These are phyloP conservation scores for Xylariaceae sp. DNA, from an alignment of 2,329 filamentous ascomycete genomes.

Conservation along the genomic window DNA sequence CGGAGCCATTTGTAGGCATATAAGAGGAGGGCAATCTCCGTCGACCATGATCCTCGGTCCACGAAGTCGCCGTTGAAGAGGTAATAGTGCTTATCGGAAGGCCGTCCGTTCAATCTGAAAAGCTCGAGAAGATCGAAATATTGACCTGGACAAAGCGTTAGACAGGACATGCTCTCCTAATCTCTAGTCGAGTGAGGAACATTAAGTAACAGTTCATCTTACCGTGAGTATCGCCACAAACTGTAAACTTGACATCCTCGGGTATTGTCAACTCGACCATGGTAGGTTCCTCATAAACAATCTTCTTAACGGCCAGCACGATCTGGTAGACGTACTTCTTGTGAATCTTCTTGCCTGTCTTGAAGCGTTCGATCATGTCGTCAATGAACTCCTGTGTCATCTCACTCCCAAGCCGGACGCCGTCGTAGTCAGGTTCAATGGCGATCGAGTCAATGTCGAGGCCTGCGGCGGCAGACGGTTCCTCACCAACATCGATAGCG, in stretches of 20 bases:
- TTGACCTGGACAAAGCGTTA: slow-evolving; percentile 58
- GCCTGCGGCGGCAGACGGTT: slow-evolving; percentile 85
- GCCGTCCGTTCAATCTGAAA: slow-evolving; percentile 84
- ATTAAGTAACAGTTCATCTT: slow-evolving; percentile 34
- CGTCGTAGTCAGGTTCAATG: slow-evolving; percentile 82
- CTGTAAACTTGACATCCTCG: slow-evolving; percentile 73
- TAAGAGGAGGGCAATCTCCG: slow-evolving; percentile 87
- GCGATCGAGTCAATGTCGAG: slow-evolving; percentile 81
- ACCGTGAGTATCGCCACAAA: slow-evolving; percentile 97
- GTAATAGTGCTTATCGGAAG: slow-evolving; percentile 82
- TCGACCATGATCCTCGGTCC: slow-evolving; percentile 94
- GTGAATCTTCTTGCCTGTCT: slow-evolving; percentile 89
- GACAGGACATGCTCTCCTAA: slow-evolving; percentile 1
- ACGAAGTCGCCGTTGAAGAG: slow-evolving; percentile 99
- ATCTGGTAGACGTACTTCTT: slow-evolving; percentile 98
- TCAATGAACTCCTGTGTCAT: slow-evolving; percentile 98
- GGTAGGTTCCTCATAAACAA: slow-evolving; percentile 87
- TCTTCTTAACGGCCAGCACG: slow-evolving; percentile 78
- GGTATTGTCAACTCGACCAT: slow-evolving; percentile 92
- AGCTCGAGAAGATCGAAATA: slow-evolving; percentile 97
- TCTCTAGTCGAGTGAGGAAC: background rate
- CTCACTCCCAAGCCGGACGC: slow-evolving; percentile 65
- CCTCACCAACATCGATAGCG: slow-evolving; percentile 88
- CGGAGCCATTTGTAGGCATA: slow-evolving; percentile 97
- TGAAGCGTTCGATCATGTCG: slow-evolving; percentile 95